Conservation (phyloP, 192 early-diverging fungal genomes). For the Backusella westeae region DNA sequence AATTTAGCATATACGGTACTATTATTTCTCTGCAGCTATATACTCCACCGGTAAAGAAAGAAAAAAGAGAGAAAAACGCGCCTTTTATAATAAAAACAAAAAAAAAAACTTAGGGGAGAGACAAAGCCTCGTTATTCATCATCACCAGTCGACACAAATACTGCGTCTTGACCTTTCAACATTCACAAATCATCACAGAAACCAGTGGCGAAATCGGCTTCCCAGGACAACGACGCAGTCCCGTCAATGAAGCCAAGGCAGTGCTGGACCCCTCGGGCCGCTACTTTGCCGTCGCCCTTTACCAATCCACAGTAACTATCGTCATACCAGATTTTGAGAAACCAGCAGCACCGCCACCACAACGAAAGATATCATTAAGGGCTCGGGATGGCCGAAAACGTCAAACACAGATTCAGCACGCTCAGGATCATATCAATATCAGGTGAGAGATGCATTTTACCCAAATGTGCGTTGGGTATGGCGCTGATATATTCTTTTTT, state of each 20-base stretch:
- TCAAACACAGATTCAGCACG: neutral
- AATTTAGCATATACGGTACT: conserved; percentile 67
- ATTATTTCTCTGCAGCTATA: conserved; percentile 58
- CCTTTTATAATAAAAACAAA: neutral
- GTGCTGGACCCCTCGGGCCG: conserved; percentile 13
- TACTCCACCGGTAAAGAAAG: conserved; percentile 26
- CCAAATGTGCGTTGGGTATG: too few species aligned
- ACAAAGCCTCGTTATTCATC: conserved; percentile 66
- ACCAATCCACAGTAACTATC: conserved; percentile 9
- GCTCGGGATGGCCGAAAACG: conserved; percentile 5
- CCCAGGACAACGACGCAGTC: conserved; percentile 48
- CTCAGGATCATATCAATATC: conserved; percentile 18
- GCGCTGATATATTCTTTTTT: neutral
- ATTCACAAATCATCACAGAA: conserved; percentile 55
- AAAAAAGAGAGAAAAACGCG: neutral
- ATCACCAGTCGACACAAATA: conserved; percentile 67
- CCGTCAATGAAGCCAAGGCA: neutral
- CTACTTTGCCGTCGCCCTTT: conserved; percentile 13
- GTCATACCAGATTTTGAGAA: conserved; percentile 5
- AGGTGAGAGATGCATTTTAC: neutral
- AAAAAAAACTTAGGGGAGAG: conserved; percentile 37
- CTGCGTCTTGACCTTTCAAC: conserved; percentile 70
- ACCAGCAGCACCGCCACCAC: neutral
- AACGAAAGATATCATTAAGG: neutral
- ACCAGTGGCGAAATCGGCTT: conserved; percentile 47